Evolutionary conservation across 2,329 filamentous ascomycete species (phyloP).

Genomic region (Sporothrix sp.): DNA sequence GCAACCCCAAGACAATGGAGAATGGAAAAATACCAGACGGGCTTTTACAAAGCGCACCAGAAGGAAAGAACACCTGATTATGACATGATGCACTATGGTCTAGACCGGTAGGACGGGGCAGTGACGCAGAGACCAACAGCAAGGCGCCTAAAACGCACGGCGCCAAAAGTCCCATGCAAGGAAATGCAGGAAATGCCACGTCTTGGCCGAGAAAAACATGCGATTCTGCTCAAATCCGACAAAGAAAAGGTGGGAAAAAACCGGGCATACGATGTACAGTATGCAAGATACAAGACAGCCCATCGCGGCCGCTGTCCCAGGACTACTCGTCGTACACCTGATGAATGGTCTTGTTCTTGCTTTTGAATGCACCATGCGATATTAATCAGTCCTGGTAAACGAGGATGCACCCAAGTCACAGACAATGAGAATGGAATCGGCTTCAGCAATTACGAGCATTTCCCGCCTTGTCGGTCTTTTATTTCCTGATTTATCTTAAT

Average conservation of each 20-base stretch:
- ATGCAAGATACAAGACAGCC: too few relatives aligned
- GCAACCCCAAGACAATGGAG: neutral
- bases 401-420: too few relatives aligned
- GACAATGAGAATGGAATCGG: too few relatives aligned
- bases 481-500: constrained; percentile 1
- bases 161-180: constrained; percentile 2
- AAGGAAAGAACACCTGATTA: constrained; percentile 12
- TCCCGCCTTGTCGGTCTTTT: neutral
- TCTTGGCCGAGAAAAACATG: constrained; percentile 4
- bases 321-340: too few relatives aligned
- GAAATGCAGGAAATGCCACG: constrained; percentile 4
- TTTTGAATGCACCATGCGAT: too few relatives aligned
- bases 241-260: neutral
- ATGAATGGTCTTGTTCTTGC: too few relatives aligned
- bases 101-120: constrained; percentile 4
- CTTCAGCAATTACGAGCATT: too few relatives aligned
- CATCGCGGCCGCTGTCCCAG: too few relatives aligned
- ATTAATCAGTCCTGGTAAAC: too few relatives aligned
- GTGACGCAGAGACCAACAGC: neutral
- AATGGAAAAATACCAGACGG: neutral
- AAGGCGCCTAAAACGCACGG: neutral
- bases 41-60: neutral
- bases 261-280: neutral
- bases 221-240: constrained; percentile 11
- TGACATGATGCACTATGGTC: constrained; percentile 12